A percentile compares a stretch with the other conserved stretches of the same genome.
These are phyloP conservation scores for Epichloe amarillans DNA, from an alignment of 2,329 filamentous ascomycete genomes.

Conservation along the genomic window DNA sequence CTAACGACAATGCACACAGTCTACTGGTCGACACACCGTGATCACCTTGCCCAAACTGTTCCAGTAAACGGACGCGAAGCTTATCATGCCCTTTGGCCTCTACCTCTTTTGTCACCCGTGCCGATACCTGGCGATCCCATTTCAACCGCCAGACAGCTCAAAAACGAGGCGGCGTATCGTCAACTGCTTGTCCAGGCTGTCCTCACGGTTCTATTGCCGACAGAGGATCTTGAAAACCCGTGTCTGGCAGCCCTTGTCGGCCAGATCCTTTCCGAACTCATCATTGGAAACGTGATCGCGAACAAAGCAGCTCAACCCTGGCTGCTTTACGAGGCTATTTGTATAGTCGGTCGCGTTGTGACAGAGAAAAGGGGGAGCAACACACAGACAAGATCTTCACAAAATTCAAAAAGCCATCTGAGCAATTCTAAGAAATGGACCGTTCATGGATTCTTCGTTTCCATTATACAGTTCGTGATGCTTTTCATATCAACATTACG, in stretches of 20 bases:
- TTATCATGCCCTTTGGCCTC: constrained; percentile 73
- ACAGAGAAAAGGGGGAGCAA: constrained; percentile 16
- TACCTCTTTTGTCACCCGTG: constrained; percentile 68
- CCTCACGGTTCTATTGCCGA: constrained; percentile 73
- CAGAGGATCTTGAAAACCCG: constrained; percentile 80
- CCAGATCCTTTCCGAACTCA: constrained; percentile 81
- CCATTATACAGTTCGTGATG: constrained; percentile 40
- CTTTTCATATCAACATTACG: constrained; percentile 49
- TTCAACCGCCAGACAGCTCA: constrained; percentile 45
- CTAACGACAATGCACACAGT: constrained; percentile 33
- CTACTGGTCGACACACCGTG: constrained; percentile 54
- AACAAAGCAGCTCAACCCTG: constrained; percentile 76
- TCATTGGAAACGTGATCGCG: constrained; percentile 69
- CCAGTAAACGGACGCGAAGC: constrained; percentile 50
- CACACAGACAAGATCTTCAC: not conserved
- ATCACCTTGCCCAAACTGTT: constrained; percentile 44
- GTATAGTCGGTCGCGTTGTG: constrained; percentile 46
- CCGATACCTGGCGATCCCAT: constrained; percentile 41
- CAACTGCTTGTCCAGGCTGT: constrained; percentile 76
- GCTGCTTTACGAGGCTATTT: constrained; percentile 76
- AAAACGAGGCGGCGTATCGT: constrained; percentile 73
- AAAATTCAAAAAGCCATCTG: constrained; percentile 2
- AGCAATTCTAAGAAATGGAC: constrained; percentile 22
- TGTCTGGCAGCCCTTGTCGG: constrained; percentile 73
- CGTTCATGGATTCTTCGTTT: constrained; percentile 38